Conservation (phyloP, 495 filamentous ascomycete species). For the Trichocladium antarcticum region DNA sequence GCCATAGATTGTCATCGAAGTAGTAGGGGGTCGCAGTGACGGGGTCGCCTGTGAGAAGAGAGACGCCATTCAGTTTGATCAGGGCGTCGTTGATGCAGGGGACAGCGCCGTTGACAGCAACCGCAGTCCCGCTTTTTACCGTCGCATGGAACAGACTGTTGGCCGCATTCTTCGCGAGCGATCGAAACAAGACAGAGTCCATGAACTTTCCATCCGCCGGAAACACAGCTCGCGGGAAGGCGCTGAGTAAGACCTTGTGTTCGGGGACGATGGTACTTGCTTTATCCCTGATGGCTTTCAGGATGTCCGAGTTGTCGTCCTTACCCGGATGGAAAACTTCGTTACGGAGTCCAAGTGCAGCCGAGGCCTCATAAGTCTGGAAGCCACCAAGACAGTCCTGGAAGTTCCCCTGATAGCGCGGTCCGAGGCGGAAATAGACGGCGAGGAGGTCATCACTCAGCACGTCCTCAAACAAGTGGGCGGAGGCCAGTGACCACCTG, state of each 20-base stretch:
- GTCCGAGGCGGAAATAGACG: slow-evolving; percentile 80
- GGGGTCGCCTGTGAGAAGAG: slow-evolving; percentile 74
- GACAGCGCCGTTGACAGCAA: slow-evolving; percentile 80
- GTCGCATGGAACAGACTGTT: slow-evolving; percentile 62
- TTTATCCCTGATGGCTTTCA: slow-evolving; percentile 72
- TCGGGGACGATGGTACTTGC: slow-evolving; percentile 75
- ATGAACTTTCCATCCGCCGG: slow-evolving; percentile 63
- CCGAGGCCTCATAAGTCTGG: slow-evolving; percentile 93
- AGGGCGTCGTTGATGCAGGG: slow-evolving; percentile 86
- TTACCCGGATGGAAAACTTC: slow-evolving; percentile 85
- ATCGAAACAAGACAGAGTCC: slow-evolving; percentile 63
- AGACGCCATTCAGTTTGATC: slow-evolving; percentile 62
- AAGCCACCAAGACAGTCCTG: slow-evolving; percentile 94
- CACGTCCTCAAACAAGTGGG: slow-evolving; percentile 76
- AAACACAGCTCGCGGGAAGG: slow-evolving; percentile 66
- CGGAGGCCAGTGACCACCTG: slow-evolving; percentile 78
- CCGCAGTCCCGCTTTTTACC: slow-evolving; percentile 58
- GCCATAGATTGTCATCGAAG: slow-evolving; percentile 88
- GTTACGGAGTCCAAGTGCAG: slow-evolving; percentile 78
- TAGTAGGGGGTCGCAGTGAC: slow-evolving; percentile 66
- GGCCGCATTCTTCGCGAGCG: slow-evolving; percentile 61
- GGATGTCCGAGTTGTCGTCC: slow-evolving; percentile 83
- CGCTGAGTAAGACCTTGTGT: slow-evolving; percentile 69
- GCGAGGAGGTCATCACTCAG: slow-evolving; percentile 86
- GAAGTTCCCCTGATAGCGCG: slow-evolving; percentile 87